Percentiles rank a stretch among this genome's conserved stretches.
phyloP scores from a whole-genome alignment of 768 basidiomycete species.

The Lentinula lateritia region DNA sequence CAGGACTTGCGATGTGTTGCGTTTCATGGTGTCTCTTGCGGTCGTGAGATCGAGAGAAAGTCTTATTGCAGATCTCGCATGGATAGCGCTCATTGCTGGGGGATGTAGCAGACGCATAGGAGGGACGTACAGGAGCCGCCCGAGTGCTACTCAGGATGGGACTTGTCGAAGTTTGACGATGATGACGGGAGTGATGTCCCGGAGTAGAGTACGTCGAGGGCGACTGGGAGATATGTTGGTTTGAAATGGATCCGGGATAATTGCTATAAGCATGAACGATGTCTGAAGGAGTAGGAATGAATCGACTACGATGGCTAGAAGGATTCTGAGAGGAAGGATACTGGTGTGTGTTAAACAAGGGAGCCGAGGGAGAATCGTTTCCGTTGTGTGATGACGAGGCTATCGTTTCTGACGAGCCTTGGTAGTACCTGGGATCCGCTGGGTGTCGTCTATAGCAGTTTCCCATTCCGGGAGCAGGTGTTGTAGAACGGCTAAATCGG shows the following conservation, averaged over 20 bases:
- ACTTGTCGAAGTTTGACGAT: slow-evolving; percentile 1
- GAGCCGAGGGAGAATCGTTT: slow-evolving; percentile 13
- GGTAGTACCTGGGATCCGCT: slow-evolving; percentile 18
- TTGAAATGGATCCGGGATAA: slow-evolving; percentile 24
- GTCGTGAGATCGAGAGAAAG: slow-evolving; percentile 78
- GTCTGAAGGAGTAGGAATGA: slow-evolving; percentile 48
- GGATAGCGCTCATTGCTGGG: slow-evolving; percentile 58
- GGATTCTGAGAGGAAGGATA: slow-evolving; percentile 11
- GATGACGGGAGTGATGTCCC: slow-evolving; percentile 9
- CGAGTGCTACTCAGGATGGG: slow-evolving; percentile 9
- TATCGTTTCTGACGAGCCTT: slow-evolving; percentile 11
- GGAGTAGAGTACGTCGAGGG: slow-evolving; percentile 10
- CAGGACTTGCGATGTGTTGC: slow-evolving; percentile 60
- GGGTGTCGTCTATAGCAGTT: slow-evolving; percentile 10
- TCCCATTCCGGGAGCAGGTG: slow-evolving; percentile 6
- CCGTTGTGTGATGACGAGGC: slow-evolving; percentile 13
- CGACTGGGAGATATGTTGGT: slow-evolving; percentile 10
- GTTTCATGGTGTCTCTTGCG: slow-evolving; percentile 79
- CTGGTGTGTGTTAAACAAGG: slow-evolving; percentile 17
- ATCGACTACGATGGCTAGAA: slow-evolving; percentile 23
- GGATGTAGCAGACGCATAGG: slow-evolving; percentile 31
- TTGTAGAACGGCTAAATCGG: slow-evolving; percentile 1
- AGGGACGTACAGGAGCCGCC: slow-evolving; percentile 6
- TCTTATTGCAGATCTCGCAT: slow-evolving; percentile 72
- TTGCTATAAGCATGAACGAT: slow-evolving; percentile 21